Evolutionary conservation across 2,329 filamentous ascomycete species (phyloP), one percentile per base, ranked within the genome.

Genomic region (Juglanconis sp.): DNA sequence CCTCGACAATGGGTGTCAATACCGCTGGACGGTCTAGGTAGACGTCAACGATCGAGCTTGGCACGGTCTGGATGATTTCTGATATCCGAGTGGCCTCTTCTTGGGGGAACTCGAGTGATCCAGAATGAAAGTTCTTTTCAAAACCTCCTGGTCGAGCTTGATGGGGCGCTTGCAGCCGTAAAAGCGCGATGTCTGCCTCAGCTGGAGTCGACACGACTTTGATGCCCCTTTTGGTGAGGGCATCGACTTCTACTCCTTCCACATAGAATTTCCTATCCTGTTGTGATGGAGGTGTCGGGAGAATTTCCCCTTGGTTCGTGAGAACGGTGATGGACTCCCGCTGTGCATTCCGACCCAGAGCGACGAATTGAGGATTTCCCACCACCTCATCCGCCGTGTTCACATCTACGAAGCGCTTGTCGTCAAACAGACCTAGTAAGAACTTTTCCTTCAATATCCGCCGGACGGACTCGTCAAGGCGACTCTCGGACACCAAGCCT

Each of bases 391-490:
- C 71, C 0, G 78, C 79, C 1, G 68, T 71, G 1, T 76, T 75
- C 1, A 72, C 70, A 59, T 83, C 77, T 4, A 82, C 76, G 48
- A 79, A 83, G 0, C 78, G 79, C 52, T 78, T 75, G 11, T 83
- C 80, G 11, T 83, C 81, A 53, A 83, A 83, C 7, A 83, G 74
- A 3, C 80, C 80, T 0, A 83, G 73, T 4, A 74, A 55, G 64
- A 83, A 83, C 66, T 83, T 83, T 62, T 83, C 80, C 35, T 68
- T 70, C 4, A 83, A 70, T 0, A 83, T 68, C 1, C 76, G 76
- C 2, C 76, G 71, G 2, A 82, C 74, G 0, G 79, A 82, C 7
- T 69, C 56, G 55, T 83, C 76, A 4, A 83, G 67, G 11, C 80
- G 77, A 0, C 68, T 66, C 57, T 82, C 79, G 7, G 73, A 64